Conservation (phyloP, 371 early-diverging fungal genomes). For the Syncephalastrum contaminatum region DNA sequence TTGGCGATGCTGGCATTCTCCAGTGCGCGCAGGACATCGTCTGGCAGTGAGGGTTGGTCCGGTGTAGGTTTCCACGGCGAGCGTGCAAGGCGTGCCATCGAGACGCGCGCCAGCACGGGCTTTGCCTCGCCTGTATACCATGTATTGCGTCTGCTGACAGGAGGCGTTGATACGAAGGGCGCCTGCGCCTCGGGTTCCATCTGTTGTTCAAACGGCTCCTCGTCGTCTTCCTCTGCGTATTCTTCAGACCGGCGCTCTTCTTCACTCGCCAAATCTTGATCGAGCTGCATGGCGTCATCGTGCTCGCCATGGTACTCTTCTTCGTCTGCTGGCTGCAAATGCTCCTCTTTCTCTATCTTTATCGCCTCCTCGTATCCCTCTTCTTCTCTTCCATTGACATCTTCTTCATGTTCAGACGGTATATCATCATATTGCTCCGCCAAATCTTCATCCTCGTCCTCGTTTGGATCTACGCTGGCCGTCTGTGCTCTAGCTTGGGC, state of each 20-base stretch:
- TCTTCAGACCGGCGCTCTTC: background rate
- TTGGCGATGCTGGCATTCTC: constrained; percentile 41
- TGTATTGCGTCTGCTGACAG: background rate
- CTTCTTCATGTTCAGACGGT: background rate
- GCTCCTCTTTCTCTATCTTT: background rate
- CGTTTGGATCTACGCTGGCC: constrained; percentile 10
- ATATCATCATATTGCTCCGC: constrained; percentile 4
- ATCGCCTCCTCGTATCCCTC: background rate
- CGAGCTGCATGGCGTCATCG: too few species aligned
- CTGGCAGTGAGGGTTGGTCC: background rate
- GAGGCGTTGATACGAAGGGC: background rate
- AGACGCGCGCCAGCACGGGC: constrained; percentile 2
- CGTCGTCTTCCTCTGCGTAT: background rate
- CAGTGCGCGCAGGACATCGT: background rate
- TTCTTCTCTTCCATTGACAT: background rate
- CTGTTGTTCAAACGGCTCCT: background rate
- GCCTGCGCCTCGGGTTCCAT: background rate
- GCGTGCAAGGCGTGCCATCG: background rate
- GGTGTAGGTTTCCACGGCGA: background rate
- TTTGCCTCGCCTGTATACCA: constrained; percentile 5
- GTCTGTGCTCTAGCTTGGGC: background rate
- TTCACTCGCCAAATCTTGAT: too few species aligned
- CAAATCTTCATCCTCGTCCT: constrained; percentile 11
- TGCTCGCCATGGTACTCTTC: too few species aligned
- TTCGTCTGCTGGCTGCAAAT: background rate